A percentile compares a stretch with the other conserved stretches of the same genome.
Conservation (phyloP, 1,284 basidiomycete genomes). For the Malassezia cuniculi region DNA sequence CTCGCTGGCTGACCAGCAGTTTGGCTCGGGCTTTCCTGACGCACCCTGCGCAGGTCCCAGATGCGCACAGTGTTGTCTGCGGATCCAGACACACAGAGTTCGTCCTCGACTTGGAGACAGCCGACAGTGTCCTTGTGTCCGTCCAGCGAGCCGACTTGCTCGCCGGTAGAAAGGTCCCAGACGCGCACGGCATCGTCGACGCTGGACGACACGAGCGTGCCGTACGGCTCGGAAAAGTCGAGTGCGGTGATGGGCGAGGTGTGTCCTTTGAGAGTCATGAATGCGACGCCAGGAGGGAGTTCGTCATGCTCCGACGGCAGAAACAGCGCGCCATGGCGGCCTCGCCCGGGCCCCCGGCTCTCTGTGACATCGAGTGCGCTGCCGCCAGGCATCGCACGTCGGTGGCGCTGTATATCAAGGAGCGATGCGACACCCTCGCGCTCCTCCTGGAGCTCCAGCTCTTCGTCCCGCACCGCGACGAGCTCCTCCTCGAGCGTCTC, state of each 20-base stretch:
- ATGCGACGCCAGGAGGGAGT: conserved; percentile 80
- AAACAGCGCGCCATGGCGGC: conserved; percentile 59
- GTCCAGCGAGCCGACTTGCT: conserved; percentile 39
- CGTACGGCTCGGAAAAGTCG: conserved; percentile 94
- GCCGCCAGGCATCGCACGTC: conserved; percentile 41
- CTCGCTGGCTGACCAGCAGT: conserved; percentile 14
- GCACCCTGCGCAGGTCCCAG: conserved; percentile 38
- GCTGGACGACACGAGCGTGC: conserved; percentile 67
- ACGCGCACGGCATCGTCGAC: conserved; percentile 56
- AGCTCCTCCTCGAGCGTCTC: conserved; percentile 69
- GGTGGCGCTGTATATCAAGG: conserved; percentile 32
- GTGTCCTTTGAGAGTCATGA: conserved; percentile 82
- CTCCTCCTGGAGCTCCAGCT: conserved; percentile 81
- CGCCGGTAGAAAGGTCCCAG: conserved; percentile 67
- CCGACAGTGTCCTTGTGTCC: conserved; percentile 53
- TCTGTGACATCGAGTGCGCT: conserved; percentile 25
- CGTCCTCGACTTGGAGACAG: conserved; percentile 82
- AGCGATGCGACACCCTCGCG: conserved; percentile 31
- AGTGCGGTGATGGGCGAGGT: conserved; percentile 69
- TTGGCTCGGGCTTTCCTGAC: conserved; percentile 13
- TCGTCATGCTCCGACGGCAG: conserved; percentile 94
- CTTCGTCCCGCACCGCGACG: conserved; percentile 79
- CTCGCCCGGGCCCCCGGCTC: conserved; percentile 19
- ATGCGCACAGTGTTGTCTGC: conserved; percentile 61
- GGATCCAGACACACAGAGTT: conserved; percentile 77